These are phyloP conservation scores for Talaromyces proteolyticus DNA, from an alignment of 495 filamentous ascomycete genomes.

Conservation along the genomic window DNA sequence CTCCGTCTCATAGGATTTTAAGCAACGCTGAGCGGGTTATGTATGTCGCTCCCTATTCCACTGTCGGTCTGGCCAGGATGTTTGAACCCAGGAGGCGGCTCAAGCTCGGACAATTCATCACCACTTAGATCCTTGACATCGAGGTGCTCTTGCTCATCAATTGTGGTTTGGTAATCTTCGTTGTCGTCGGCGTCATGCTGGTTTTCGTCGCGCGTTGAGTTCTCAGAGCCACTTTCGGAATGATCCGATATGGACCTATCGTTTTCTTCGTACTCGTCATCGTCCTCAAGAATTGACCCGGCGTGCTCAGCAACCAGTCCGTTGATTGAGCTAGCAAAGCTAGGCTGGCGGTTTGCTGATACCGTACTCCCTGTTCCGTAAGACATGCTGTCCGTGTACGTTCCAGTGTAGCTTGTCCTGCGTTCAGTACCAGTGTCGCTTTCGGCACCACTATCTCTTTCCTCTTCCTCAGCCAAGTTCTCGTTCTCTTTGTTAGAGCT, in stretches of 20 bases:
- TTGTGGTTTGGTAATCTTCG: conserved; percentile 6
- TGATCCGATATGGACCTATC: neutral
- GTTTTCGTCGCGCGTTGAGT: conserved; percentile 3
- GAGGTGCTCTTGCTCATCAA: conserved; percentile 5
- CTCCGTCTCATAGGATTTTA: neutral
- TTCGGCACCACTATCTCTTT: conserved; percentile 32
- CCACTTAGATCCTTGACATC: neutral
- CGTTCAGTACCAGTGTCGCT: conserved; percentile 50
- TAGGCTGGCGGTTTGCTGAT: conserved; percentile 43
- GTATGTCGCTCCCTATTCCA: conserved; percentile 7
- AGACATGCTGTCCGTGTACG: conserved; percentile 41
- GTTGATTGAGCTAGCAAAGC: conserved; percentile 39
- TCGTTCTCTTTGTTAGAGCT: conserved; percentile 59
- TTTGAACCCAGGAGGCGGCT: conserved; percentile 5
- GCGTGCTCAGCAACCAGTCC: conserved; percentile 19
- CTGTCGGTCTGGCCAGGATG: conserved; percentile 5
- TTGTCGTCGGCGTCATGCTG: conserved; percentile 6
- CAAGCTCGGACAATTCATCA: neutral
- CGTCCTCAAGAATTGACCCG: conserved; percentile 4
- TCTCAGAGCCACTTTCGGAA: neutral
- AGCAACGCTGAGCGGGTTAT: neutral
- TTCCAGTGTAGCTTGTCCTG: conserved; percentile 45
- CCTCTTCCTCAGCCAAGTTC: conserved; percentile 43
- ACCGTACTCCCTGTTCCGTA: conserved; percentile 43
- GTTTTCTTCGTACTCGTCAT: neutral